Evolutionary conservation across 352 stramenopile species (phyloP), one percentile per base, ranked within the genome.

Genomic region (Phytopythium mirpurense): DNA sequence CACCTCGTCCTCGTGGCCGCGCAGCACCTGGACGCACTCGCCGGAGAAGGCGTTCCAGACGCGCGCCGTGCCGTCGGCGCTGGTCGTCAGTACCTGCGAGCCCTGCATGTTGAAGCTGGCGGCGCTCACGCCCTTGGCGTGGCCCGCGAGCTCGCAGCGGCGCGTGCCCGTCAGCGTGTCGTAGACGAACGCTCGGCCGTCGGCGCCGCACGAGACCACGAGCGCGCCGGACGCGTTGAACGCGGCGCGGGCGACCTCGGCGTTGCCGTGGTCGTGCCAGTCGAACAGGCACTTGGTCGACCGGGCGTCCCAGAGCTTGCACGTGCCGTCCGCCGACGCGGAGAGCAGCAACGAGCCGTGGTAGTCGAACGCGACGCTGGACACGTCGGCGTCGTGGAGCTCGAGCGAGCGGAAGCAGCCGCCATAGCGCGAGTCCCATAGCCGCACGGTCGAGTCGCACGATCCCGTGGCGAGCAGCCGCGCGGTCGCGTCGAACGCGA

Each of bases 201-300:
- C 75, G 12, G 32, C 56, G 9, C 75, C 73, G 16, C 68, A 69
- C 1, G 82, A 77, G 1, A 75, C 75, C 9, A 90, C 62, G 12
- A 90, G 66, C 0, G 82, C 79, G 9, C 79, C 82, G 0, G 79
- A 84, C n/a, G 75, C 61, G 43, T 84, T 90, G 57, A 90, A 90
- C 27, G 60, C 51, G 9, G 72, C 77, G 42, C 82, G 60, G 24
- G 56, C 77, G 19, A 89, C 75, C 44, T 92, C 74, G 16, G 62
- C 42, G 4, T 56, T 49, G 54, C 71, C 60, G 52, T 82, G 72
- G n/a, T 86, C 68, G 1, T 59, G 48, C 49, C 84, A 59, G 27
- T 83, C 65, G 51, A 89, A 88, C 11, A 92, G 63, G 15, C 47
- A 53, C n/a, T 86, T 83, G 18, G 77, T 67, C 0, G 65, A 78